phyloP scores from a whole-genome alignment of 805 yeast species.

The Osmozyma mogii region DNA sequence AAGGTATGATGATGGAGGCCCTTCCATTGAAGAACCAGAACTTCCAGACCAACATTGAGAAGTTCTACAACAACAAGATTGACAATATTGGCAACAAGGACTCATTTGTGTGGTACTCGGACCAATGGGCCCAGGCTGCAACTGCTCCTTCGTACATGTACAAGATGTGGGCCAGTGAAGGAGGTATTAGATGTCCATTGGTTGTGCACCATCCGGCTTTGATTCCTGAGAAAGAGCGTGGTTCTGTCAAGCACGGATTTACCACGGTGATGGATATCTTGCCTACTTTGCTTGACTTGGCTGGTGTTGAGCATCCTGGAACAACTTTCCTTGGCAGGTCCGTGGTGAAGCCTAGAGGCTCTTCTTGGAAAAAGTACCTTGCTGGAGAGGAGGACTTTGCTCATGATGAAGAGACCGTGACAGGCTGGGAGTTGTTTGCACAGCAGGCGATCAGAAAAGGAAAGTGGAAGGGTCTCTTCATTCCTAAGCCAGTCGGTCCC shows the following conservation, averaged over 20 bases:
- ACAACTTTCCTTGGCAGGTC: conserved; percentile 31
- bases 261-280: conserved; percentile 53
- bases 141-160: conserved; percentile 49
- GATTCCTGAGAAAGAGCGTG: conserved; percentile 12
- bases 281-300: conserved; percentile 47
- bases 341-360: conserved; percentile 40
- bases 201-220: conserved; percentile 38
- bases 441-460: conserved; percentile 51
- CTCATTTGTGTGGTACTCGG: conserved; percentile 46
- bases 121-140: conserved; percentile 58
- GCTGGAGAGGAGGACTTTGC: conserved; percentile 18
- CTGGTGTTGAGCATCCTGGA: conserved; percentile 39
- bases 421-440: conserved; percentile 54
- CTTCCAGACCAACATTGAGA: conserved; percentile 17
- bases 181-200: conserved; percentile 52
- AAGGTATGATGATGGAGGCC: conserved; percentile 52
- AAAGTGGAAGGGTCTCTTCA: conserved; percentile 37
- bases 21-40: conserved; percentile 33
- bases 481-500: conserved; percentile 43
- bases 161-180: conserved; percentile 51
- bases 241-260: conserved; percentile 31
- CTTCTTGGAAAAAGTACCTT: conserved; percentile 36
- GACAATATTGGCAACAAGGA: conserved; percentile 42
- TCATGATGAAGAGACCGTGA: conserved; percentile 36
- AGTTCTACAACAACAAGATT: conserved; percentile 33